Evolutionary conservation across 306 rosid species (phyloP).

Genomic region (Potentilla sterilis): DNA sequence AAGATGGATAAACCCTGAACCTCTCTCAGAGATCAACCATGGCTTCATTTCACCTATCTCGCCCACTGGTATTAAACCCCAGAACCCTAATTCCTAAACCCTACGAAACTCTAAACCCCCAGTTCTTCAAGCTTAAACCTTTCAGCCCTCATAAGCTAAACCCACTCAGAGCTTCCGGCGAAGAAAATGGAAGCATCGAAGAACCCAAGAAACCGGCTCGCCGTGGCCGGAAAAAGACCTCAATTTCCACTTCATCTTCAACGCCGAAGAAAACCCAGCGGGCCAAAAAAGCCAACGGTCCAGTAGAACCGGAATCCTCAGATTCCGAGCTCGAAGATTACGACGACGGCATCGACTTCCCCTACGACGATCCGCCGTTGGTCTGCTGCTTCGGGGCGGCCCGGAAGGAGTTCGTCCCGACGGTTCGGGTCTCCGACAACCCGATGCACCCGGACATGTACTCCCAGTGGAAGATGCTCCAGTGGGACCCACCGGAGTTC

Average conservation of each 20-base stretch:
- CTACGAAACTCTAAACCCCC: constrained; percentile 8
- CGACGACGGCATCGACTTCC: constrained; percentile 66
- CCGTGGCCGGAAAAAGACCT: constrained; percentile 59
- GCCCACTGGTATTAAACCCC: constrained; percentile 23
- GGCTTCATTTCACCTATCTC: constrained; percentile 45
- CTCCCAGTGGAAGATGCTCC: constrained; percentile 93
- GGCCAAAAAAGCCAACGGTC: constrained; percentile 38
- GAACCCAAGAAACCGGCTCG: constrained; percentile 53
- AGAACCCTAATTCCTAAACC: constrained; percentile 3
- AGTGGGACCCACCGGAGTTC: constrained; percentile 96
- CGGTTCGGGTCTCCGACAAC: constrained; percentile 68
- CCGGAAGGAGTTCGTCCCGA: constrained; percentile 73
- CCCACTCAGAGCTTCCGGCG: constrained; percentile 44
- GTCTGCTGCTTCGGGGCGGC: constrained; percentile 88
- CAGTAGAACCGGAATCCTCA: constrained; percentile 19
- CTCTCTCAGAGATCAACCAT: constrained; percentile 32
- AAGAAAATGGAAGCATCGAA: constrained; percentile 37
- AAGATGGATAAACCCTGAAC: constrained; percentile 50
- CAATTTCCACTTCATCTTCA: constrained; percentile 24
- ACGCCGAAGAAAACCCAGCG: constrained; percentile 41
- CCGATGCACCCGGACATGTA: constrained; percentile 82
- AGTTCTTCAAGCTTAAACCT: constrained; percentile 9
- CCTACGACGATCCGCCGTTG: constrained; percentile 69
- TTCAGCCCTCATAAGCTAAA: constrained; percentile 9
- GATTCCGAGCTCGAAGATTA: constrained; percentile 40